phyloP scores from a whole-genome alignment of 768 basidiomycete species.

The Coprinopsis strossmayeri region DNA sequence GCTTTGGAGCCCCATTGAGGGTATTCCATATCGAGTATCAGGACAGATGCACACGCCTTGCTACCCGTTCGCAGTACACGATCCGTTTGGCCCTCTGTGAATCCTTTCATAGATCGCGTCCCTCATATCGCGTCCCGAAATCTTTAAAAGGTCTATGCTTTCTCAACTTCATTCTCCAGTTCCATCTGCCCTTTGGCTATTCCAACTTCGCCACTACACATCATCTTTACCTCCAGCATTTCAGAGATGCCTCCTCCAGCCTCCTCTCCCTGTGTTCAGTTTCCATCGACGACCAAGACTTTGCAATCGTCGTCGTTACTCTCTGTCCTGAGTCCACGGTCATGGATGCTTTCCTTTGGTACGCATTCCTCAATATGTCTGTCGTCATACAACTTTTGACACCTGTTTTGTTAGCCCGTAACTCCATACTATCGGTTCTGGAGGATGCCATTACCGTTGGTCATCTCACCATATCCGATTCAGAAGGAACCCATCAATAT shows the following conservation, averaged over 20 bases:
- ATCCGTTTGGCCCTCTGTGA: slow-evolving; percentile 16
- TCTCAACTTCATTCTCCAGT: background rate
- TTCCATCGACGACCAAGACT: slow-evolving; percentile 35
- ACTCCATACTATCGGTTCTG: slow-evolving; percentile 53
- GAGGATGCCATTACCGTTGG: slow-evolving; percentile 53
- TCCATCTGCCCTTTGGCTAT: slow-evolving; percentile 10
- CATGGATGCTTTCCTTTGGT: slow-evolving; percentile 49
- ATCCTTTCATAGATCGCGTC: slow-evolving; percentile 16
- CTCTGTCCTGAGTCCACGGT: slow-evolving; percentile 39
- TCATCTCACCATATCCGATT: slow-evolving; percentile 55
- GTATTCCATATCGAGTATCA: slow-evolving; percentile 13
- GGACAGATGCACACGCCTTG: slow-evolving; percentile 14
- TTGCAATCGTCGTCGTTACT: slow-evolving; percentile 38
- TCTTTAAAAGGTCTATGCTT: slow-evolving; percentile 25
- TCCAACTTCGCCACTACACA: slow-evolving; percentile 19
- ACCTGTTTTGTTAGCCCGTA: too few species aligned
- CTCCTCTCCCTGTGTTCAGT: slow-evolving; percentile 30
- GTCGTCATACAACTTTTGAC: too few species aligned
- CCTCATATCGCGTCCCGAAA: slow-evolving; percentile 20
- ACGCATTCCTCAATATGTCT: slow-evolving; percentile 13
- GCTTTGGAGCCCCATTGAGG: slow-evolving; percentile 8
- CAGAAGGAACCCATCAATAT: slow-evolving; percentile 52
- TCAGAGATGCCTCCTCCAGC: slow-evolving; percentile 1
- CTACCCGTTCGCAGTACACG: slow-evolving; percentile 14
- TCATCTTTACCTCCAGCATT: slow-evolving; percentile 11